These are phyloP conservation scores for Diphasiastrum complanatum DNA, from an alignment of 83 land plant genomes.

Conservation along the genomic window DNA sequence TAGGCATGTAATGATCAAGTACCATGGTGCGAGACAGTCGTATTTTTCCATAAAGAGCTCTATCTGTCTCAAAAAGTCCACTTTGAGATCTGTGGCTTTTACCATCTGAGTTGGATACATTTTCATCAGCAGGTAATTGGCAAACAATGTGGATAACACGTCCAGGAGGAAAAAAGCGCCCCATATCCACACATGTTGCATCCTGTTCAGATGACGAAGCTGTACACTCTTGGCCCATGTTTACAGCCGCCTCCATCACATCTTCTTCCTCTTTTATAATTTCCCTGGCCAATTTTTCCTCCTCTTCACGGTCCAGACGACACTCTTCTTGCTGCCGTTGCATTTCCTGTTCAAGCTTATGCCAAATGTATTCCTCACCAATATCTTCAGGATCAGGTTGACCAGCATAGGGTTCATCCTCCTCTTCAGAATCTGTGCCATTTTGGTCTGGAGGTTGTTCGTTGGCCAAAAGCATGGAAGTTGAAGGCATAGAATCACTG, in stretches of 20 bases:
- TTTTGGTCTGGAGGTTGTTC: too few species aligned
- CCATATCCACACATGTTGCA: conserved; percentile 32
- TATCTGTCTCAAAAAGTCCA: conserved; percentile 64
- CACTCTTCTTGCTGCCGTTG: conserved; percentile 44
- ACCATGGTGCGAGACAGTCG: conserved; percentile 74
- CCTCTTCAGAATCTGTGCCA: conserved; percentile 38
- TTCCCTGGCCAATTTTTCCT: conserved; percentile 46
- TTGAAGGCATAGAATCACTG: too few species aligned
- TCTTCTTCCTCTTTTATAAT: conserved; percentile 76
- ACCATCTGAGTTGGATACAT: conserved; percentile 14
- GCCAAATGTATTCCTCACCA: conserved; percentile 65
- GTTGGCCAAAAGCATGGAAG: too few species aligned
- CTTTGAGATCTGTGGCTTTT: conserved; percentile 22
- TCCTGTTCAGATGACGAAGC: conserved; percentile 6
- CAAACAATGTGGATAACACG: conserved; percentile 72
- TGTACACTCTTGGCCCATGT: conserved; percentile 10
- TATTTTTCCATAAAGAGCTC: conserved; percentile 73
- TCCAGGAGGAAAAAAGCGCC: conserved; percentile 73
- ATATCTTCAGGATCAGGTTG: conserved; percentile 35
- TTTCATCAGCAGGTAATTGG: conserved; percentile 19
- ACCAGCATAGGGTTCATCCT: conserved; percentile 15
- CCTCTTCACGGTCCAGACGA: conserved; percentile 43
- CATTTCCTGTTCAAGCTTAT: conserved; percentile 69
- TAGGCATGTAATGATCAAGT: conserved; percentile 86
- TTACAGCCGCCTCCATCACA: conserved; percentile 30